phyloP scores from a whole-genome alignment of 2,329 filamentous ascomycete species.

The Leptographium radiaticola region DNA sequence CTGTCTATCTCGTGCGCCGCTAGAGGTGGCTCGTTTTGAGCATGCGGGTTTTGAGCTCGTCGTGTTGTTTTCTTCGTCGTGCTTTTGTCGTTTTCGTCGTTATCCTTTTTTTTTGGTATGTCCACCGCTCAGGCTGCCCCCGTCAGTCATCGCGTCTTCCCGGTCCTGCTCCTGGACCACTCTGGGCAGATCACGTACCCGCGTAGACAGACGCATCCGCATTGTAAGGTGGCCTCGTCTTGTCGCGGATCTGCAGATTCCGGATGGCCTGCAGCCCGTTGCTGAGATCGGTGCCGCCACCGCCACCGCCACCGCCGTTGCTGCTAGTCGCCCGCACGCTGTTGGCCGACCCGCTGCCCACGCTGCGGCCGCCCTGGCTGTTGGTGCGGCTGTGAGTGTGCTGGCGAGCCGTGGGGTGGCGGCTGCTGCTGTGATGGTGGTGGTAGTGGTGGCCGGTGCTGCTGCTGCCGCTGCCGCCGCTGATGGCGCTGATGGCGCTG shows the following conservation, averaged over 20 bases:
- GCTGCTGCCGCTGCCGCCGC: neutral
- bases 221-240: conserved; percentile 24
- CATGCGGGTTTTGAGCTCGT: too few species aligned
- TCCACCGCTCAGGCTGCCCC: too few species aligned
- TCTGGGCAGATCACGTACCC: conserved; percentile 9
- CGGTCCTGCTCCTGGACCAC: too few species aligned
- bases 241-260: conserved; percentile 17
- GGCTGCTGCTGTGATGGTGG: conserved; percentile 3
- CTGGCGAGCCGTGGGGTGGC: conserved; percentile 3
- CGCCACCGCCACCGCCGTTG: conserved; percentile 1
- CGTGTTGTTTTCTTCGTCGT: too few species aligned
- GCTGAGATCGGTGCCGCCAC: conserved; percentile 5
- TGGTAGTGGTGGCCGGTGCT: neutral
- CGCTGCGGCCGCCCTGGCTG: conserved; percentile 6
- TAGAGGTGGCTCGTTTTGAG: too few species aligned
- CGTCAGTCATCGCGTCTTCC: too few species aligned
- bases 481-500: neutral
- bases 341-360: conserved; percentile 2
- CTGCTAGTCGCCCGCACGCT: conserved; percentile 10
- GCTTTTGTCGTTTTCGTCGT: too few species aligned
- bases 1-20: too few species aligned
- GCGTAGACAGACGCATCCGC: conserved; percentile 23
- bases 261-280: conserved; percentile 17
- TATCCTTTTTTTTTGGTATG: too few species aligned
- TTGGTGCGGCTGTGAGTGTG: conserved; percentile 14